Evolutionary conservation across 805 yeast genomes (phyloP).

Genomic region (Yarrowia sp.): DNA sequence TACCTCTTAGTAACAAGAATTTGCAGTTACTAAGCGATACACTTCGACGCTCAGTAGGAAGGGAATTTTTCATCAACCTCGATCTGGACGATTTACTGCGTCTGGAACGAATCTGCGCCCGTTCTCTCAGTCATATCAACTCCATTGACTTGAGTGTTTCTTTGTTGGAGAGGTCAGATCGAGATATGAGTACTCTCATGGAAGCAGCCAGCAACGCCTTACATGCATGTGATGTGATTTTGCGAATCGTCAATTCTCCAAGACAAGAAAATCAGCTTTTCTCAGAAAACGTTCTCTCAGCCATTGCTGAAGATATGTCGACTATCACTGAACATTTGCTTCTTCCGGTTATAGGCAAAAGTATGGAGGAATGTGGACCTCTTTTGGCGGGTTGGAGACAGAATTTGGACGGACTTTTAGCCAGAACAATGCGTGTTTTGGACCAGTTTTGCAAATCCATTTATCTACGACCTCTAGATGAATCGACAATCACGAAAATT

Average conservation of each 20-base stretch:
- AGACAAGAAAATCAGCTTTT: conserved; percentile 17
- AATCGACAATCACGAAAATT: conserved; percentile 53
- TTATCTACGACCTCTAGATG: conserved; percentile 41
- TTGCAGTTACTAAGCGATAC: neutral
- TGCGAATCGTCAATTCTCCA: neutral
- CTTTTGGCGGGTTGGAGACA: neutral
- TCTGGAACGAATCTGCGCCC: neutral
- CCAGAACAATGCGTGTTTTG: neutral
- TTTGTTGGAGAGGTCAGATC: neutral
- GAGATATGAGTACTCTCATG: neutral
- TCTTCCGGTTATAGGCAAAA: neutral
- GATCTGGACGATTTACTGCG: conserved; percentile 8
- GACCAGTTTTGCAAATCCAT: conserved; percentile 13
- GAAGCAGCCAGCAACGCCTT: conserved; percentile 13
- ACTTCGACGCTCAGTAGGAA: neutral
- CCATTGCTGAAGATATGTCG: neutral
- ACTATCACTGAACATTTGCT: neutral
- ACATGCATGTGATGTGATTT: neutral
- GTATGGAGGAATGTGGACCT: neutral
- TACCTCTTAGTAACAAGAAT: neutral
- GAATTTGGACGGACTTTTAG: neutral
- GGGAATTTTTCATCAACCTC: neutral
- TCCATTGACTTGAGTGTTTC: neutral
- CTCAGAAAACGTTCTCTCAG: neutral
- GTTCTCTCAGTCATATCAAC: neutral